These are phyloP conservation scores for Aspergillus diversus DNA, from an alignment of 495 filamentous ascomycete genomes.

Conservation along the genomic window DNA sequence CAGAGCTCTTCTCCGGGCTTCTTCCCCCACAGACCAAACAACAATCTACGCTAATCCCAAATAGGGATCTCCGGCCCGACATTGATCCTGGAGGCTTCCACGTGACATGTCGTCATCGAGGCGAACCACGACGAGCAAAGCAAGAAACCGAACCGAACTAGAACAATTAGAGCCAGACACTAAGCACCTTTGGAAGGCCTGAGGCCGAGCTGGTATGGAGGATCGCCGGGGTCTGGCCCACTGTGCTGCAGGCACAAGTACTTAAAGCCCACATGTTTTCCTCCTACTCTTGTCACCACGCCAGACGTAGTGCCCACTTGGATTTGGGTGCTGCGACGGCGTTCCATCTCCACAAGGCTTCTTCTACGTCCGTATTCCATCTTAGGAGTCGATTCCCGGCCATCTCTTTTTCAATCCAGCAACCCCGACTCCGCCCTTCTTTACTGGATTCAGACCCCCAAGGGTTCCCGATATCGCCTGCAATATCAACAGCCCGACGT, in stretches of 20 bases:
- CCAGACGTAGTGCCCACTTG: slow-evolving; percentile 40
- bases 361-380: slow-evolving; percentile 42
- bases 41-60: slow-evolving; percentile 30
- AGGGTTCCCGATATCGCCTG: slow-evolving; percentile 23
- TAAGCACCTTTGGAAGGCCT: not conserved
- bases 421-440: slow-evolving; percentile 25
- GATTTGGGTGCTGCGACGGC: slow-evolving; percentile 40
- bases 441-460: slow-evolving; percentile 25
- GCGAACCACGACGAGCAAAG: not conserved
- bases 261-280: slow-evolving; percentile 31
- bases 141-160: not conserved
- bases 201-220: slow-evolving; percentile 1
- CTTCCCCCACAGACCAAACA: slow-evolving; percentile 13
- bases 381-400: slow-evolving; percentile 21
- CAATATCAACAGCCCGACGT: slow-evolving; percentile 23
- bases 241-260: slow-evolving; percentile 14
- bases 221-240: slow-evolving; percentile 27
- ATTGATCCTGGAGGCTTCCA: slow-evolving; percentile 11
- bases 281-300: slow-evolving; percentile 63
- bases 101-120: slow-evolving; percentile 36
- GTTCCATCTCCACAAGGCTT: slow-evolving; percentile 40
- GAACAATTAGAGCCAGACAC: too few species aligned
- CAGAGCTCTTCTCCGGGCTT: not conserved
- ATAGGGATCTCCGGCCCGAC: slow-evolving; percentile 26
- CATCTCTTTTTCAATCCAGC: slow-evolving; percentile 32